phyloP scores from a whole-genome alignment of 768 basidiomycete genomes.

The Imleria badia region DNA sequence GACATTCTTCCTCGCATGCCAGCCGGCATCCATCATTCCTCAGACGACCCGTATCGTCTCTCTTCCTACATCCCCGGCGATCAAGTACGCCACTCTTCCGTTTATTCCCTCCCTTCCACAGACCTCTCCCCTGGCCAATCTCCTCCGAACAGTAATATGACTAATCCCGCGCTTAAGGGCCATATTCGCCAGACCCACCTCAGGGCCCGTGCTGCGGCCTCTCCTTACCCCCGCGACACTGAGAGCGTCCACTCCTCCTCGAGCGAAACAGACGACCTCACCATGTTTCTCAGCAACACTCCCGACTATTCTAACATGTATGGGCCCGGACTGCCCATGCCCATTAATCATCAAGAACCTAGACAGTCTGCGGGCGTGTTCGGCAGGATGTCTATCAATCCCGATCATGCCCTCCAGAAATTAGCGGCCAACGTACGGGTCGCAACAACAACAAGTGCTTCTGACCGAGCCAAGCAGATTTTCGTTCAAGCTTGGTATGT shows the following conservation, averaged over 20 bases:
- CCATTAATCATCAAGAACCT: slow-evolving; percentile 38
- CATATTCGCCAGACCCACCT: slow-evolving; percentile 75
- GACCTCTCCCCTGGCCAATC: slow-evolving; percentile 56
- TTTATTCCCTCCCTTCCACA: slow-evolving; percentile 40
- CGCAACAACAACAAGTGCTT: slow-evolving; percentile 88
- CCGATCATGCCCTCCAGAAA: slow-evolving; percentile 82
- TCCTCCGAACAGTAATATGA: slow-evolving; percentile 72
- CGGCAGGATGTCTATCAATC: slow-evolving; percentile 71
- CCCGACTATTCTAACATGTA: slow-evolving; percentile 73
- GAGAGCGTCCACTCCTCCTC: slow-evolving; percentile 87
- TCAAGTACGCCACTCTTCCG: slow-evolving; percentile 46
- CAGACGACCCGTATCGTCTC: slow-evolving; percentile 72
- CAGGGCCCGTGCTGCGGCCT: slow-evolving; percentile 76
- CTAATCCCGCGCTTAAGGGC: slow-evolving; percentile 74
- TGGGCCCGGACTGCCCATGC: slow-evolving; percentile 42
- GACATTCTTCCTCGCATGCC: slow-evolving; percentile 57
- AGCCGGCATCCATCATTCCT: slow-evolving; percentile 46
- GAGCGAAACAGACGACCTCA: slow-evolving; percentile 84
- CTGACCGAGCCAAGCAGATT: slow-evolving; percentile 88
- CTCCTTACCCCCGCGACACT: slow-evolving; percentile 83
- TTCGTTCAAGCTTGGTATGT: slow-evolving; percentile 90
- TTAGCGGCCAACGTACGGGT: slow-evolving; percentile 83
- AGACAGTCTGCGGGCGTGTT: slow-evolving; percentile 73
- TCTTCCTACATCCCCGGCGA: slow-evolving; percentile 49
- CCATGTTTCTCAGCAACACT: slow-evolving; percentile 65